Evolutionary conservation across 371 early-diverging fungal genomes (phyloP), one percentile per base, ranked within the genome.

Genomic region (Nosema granulosis): DNA sequence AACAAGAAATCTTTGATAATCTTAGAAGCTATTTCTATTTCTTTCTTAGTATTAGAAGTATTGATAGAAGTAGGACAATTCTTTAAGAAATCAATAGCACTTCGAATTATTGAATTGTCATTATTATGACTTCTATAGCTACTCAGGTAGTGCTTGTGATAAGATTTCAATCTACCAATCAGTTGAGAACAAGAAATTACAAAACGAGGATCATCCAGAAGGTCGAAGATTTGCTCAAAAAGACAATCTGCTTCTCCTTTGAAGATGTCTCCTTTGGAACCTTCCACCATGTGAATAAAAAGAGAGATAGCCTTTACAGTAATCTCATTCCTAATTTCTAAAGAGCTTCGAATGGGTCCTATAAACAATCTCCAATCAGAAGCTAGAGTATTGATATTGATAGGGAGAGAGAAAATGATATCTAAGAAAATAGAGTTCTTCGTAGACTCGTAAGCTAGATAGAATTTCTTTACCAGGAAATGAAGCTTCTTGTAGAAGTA

Each of bases 401-500:
- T 63, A 24, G 74, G 74, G 11, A 74, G 13, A 24, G 74, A 50
- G 52, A 74, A 74, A 32, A 74, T 65, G 37, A 74, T 31, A 26
- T 52, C 54, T 61, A 74, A 54, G 52, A 54, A 74, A 32, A 74
- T 37, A 6, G 22, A 26, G 34, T 63, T 65, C 6, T 52, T 52
- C 1, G 59, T 22, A 1, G 0, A 20, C 18, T 51, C 28, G 62
- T 74, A 66, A 20, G 54, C 37, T 2, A 11, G n/a, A 51, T 35
- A 49, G 13, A 74, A 56, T 26, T 37, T 51, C 0, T 31, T 32
- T 13, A 65, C 65, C 22, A 59, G 54, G 1, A 38, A 22, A 20
- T 29, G 6, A 54, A 74, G 65, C 18, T 74, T 74, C 35, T 74
- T 66, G 35, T 61, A 74, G 38, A 74, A 65, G 31, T 74, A 61